These are phyloP conservation scores for Spinacia oleracea DNA, from an alignment of 179 eudicot species.

Conservation along the genomic window DNA sequence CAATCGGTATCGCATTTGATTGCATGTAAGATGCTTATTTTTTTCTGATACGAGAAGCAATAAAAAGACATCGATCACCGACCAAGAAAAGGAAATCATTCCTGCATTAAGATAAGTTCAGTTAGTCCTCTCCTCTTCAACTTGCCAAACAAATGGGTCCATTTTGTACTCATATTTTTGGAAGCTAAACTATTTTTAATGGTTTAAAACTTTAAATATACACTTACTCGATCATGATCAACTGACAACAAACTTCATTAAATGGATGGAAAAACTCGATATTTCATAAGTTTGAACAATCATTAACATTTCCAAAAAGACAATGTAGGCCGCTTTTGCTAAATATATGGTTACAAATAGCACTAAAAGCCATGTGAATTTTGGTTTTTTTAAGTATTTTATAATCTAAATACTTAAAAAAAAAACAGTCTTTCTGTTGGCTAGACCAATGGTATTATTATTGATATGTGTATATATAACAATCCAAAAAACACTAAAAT, in stretches of 20 bases:
- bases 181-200: neutral
- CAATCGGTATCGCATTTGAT: too few relatives aligned
- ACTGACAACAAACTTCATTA: constrained; percentile 2
- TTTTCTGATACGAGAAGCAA: neutral
- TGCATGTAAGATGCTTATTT: too few relatives aligned
- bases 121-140: neutral
- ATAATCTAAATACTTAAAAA: too few relatives aligned
- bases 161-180: neutral
- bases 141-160: constrained; percentile 1
- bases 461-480: neutral
- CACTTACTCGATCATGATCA: neutral
- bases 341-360: neutral
- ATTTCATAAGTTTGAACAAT: constrained; percentile 4
- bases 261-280: neutral
- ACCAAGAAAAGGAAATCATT: neutral
- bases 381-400: neutral
- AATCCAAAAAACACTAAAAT: neutral
- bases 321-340: constrained; percentile 15
- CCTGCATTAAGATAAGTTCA: neutral
- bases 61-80: neutral
- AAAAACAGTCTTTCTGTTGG: neutral
- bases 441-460: constrained; percentile 1
- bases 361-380: neutral
- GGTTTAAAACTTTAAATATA: neutral
- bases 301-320: neutral